Conservation (phyloP, 257 asterid species). For the Parsonsia alboflavescens region DNA sequence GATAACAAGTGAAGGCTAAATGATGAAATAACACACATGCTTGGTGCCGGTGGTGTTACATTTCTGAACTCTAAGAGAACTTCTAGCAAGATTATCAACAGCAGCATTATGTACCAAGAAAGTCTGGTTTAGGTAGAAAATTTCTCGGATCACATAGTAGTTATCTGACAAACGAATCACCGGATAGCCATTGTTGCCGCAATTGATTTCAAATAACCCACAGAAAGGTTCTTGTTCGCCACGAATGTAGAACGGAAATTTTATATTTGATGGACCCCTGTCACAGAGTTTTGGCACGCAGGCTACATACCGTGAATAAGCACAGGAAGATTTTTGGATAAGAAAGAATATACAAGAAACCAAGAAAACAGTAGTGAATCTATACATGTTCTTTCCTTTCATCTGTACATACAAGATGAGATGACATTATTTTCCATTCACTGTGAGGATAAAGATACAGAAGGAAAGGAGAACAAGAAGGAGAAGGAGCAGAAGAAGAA, state of each 20-base stretch:
- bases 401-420: background rate
- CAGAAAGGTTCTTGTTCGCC: constrained; percentile 37
- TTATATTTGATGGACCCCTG: constrained; percentile 40
- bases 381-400: background rate
- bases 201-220: constrained; percentile 35
- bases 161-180: constrained; percentile 21
- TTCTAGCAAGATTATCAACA: background rate
- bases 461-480: background rate
- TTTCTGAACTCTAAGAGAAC: constrained; percentile 29
- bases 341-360: constrained; percentile 21
- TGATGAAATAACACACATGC: background rate
- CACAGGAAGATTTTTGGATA: constrained; percentile 26
- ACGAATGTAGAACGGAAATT: constrained; percentile 50
- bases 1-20: constrained; percentile 35
- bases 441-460: background rate
- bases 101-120: constrained; percentile 30
- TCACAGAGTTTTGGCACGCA: constrained; percentile 38
- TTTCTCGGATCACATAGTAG: constrained; percentile 30
- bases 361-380: background rate
- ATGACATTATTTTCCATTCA: too few species aligned
- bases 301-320: constrained; percentile 33
- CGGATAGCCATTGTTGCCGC: constrained; percentile 36
- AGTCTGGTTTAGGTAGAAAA: constrained; percentile 21
- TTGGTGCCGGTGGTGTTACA: constrained; percentile 9
- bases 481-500: background rate